Evolutionary conservation across 176 grass and related monocot species (phyloP).

Genomic region (Pontederia paniculata): DNA sequence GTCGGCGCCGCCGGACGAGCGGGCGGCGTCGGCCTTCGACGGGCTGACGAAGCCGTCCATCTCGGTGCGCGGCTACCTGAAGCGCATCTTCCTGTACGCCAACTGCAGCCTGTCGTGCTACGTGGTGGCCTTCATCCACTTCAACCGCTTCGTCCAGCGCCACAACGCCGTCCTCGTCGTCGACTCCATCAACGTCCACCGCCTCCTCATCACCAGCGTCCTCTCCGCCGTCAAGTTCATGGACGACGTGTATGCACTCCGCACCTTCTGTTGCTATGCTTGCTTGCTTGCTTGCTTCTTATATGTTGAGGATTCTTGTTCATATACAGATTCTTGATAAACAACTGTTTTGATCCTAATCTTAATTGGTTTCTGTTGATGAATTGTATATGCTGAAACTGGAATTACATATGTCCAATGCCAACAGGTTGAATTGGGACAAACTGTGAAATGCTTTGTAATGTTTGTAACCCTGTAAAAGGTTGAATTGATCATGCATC

Average conservation of each 20-base stretch:
- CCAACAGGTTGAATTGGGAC: too few species aligned
- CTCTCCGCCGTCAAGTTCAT: slow-evolving; percentile 97
- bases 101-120: slow-evolving; percentile 84
- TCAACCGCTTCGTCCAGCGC: slow-evolving; percentile 63
- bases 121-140: slow-evolving; percentile 88
- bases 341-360: too few species aligned
- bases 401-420: too few species aligned
- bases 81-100: slow-evolving; percentile 94
- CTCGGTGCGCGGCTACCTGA: slow-evolving; percentile 71
- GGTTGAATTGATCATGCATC: too few species aligned
- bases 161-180: slow-evolving; percentile 52
- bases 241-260: slow-evolving; percentile 73
- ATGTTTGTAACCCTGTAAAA: too few species aligned
- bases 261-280: too few species aligned
- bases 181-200: slow-evolving; percentile 98
- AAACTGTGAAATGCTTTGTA: too few species aligned
- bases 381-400: too few species aligned
- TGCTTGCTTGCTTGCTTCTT: too few species aligned
- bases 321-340: too few species aligned
- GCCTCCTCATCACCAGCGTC: slow-evolving; percentile 84
- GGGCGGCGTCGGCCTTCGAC: slow-evolving; percentile 53
- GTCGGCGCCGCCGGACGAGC: neutral
- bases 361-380: too few species aligned
- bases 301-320: too few species aligned
- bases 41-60: slow-evolving; percentile 79